These are phyloP conservation scores for Kluyveromyces sp. DNA, from an alignment of 1,139 yeast species.

Conservation along the genomic window DNA sequence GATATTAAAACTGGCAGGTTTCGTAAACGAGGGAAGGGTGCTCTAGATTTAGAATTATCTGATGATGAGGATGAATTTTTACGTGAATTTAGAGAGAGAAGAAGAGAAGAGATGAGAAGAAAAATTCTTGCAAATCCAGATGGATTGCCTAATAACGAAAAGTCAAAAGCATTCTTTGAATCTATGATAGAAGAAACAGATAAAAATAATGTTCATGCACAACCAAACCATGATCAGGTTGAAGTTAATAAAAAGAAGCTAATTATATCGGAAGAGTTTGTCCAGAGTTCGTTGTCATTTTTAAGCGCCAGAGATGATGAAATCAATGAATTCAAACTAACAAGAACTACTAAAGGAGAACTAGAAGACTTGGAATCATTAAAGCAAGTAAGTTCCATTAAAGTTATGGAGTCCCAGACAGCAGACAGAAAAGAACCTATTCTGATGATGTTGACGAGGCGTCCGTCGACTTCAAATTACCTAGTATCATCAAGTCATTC, in stretches of 20 bases:
- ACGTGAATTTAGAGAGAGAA: slow-evolving; percentile 36
- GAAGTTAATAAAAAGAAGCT: slow-evolving; percentile 24
- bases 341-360: slow-evolving; percentile 23
- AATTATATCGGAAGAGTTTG: slow-evolving; percentile 46
- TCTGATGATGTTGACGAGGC: slow-evolving; percentile 30
- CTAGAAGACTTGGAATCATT: slow-evolving; percentile 41
- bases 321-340: slow-evolving; percentile 31
- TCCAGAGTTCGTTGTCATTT: slow-evolving; percentile 58
- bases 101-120: slow-evolving; percentile 48
- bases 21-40: slow-evolving; percentile 52
- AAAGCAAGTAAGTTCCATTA: slow-evolving; percentile 41
- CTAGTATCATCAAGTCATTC: slow-evolving; percentile 45
- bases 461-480: slow-evolving; percentile 36
- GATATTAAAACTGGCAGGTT: slow-evolving; percentile 81
- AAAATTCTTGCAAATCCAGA: slow-evolving; percentile 49
- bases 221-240: slow-evolving; percentile 10
- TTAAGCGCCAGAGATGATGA: slow-evolving; percentile 37
- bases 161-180: slow-evolving; percentile 65
- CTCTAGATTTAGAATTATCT: slow-evolving; percentile 60
- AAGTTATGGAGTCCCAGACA: slow-evolving; percentile 8
- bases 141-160: slow-evolving; percentile 45
- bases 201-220: slow-evolving; percentile 14
- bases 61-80: slow-evolving; percentile 55
- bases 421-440: slow-evolving; percentile 6
- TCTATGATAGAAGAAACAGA: slow-evolving; percentile 49